phyloP scores from a whole-genome alignment of 495 filamentous ascomycete genomes.

The Geoglossum glabrum region DNA sequence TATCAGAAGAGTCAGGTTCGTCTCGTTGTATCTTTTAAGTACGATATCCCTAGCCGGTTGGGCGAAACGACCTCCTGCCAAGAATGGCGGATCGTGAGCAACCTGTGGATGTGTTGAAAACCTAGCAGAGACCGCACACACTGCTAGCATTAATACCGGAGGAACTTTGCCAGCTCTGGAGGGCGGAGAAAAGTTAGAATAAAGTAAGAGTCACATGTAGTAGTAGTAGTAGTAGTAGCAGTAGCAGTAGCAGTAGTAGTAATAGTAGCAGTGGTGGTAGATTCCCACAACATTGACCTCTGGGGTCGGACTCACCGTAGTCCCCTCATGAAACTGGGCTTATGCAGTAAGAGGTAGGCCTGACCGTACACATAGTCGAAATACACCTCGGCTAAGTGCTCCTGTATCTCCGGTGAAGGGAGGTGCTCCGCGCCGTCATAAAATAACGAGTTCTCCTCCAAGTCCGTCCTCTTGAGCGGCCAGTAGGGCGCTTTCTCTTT shows the following conservation, averaged over 20 bases:
- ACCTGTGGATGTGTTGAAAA: slow-evolving; percentile 92
- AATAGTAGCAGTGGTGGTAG: too few species aligned
- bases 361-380: slow-evolving; percentile 95
- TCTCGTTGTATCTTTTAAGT: slow-evolving; percentile 71
- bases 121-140: slow-evolving; percentile 80
- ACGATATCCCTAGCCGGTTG: slow-evolving; percentile 66
- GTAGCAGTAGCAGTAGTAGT: too few species aligned
- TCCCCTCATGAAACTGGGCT: slow-evolving; percentile 86
- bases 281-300: background rate
- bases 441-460: slow-evolving; percentile 50
- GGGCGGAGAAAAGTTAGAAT: slow-evolving; percentile 7
- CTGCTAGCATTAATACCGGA: slow-evolving; percentile 72
- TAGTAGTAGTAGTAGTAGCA: too few species aligned
- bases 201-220: too few species aligned
- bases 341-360: slow-evolving; percentile 86
- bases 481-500: background rate
- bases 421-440: slow-evolving; percentile 68
- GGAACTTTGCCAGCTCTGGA: slow-evolving; percentile 41
- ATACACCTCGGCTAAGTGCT: slow-evolving; percentile 84
- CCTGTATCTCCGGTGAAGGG: slow-evolving; percentile 75
- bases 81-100: slow-evolving; percentile 61
- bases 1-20: slow-evolving; percentile 87
- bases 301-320: slow-evolving; percentile 30
- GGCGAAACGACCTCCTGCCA: slow-evolving; percentile 84
- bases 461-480: slow-evolving; percentile 35